Conservation (phyloP, 768 basidiomycete species). For the Boletales sp. region DNA sequence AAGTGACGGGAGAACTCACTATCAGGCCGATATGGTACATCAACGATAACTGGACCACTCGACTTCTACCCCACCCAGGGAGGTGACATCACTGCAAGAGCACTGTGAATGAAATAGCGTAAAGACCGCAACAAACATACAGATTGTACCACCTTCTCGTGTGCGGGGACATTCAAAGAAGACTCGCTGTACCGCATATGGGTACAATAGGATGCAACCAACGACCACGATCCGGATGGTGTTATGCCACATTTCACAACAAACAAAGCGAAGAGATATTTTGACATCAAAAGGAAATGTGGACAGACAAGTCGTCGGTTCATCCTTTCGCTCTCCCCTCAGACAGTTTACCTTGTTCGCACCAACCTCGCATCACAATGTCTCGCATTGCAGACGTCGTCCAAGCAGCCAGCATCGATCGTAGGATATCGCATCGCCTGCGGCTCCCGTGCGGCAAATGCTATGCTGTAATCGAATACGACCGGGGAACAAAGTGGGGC, state of each 20-base stretch:
- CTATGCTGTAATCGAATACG: slow-evolving; percentile 24
- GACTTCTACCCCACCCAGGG: slow-evolving; percentile 8
- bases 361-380: slow-evolving; percentile 13
- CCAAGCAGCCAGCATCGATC: slow-evolving; percentile 9
- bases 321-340: slow-evolving; percentile 4
- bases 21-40: slow-evolving; percentile 4
- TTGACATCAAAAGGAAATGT: slow-evolving; percentile 22
- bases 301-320: neutral
- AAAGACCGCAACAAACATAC: slow-evolving; percentile 21
- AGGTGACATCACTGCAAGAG: slow-evolving; percentile 10
- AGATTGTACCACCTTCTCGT: slow-evolving; percentile 17
- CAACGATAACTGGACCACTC: slow-evolving; percentile 4
- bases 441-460: slow-evolving; percentile 28
- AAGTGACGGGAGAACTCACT: slow-evolving; percentile 12
- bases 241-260: slow-evolving; percentile 27
- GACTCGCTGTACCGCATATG: slow-evolving; percentile 14
- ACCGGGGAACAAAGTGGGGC: slow-evolving; percentile 21
- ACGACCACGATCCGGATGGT: slow-evolving; percentile 15
- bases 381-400: slow-evolving; percentile 11
- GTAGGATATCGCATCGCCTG: slow-evolving; percentile 7
- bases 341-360: slow-evolving; percentile 10
- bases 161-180: slow-evolving; percentile 17
- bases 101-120: slow-evolving; percentile 23
- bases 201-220: slow-evolving; percentile 18
- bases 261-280: slow-evolving; percentile 25